Conservation (phyloP, 208 protist species). For the Acanthamoeba culbertsoni region DNA sequence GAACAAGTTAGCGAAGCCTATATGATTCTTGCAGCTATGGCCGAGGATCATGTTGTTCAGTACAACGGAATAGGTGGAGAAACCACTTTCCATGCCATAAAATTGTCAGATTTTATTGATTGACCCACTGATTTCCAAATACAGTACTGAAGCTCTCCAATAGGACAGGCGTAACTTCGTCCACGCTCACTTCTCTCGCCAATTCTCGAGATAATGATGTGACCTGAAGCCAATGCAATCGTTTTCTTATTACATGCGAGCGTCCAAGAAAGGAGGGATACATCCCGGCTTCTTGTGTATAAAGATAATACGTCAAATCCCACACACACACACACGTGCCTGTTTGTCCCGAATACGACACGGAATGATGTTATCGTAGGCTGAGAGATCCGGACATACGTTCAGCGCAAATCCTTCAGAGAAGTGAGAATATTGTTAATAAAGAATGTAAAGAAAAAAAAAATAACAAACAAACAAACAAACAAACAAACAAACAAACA, state of each 20-base stretch:
- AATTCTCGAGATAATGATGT: not conserved
- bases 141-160: not conserved
- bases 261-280: not conserved
- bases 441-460: too few species aligned
- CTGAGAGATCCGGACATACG: not conserved
- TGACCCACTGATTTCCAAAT: slow-evolving; percentile 15
- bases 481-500: too few species aligned
- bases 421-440: too few species aligned
- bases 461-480: too few species aligned
- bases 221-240: not conserved
- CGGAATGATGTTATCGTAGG: not conserved
- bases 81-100: too few species aligned
- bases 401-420: slow-evolving; percentile 23
- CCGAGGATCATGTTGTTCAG: too few species aligned
- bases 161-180: not conserved
- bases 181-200: not conserved
- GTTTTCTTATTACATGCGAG: not conserved
- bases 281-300: too few species aligned
- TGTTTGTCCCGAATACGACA: slow-evolving; percentile 29
- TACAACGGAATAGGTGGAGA: too few species aligned
- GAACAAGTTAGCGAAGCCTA: too few species aligned
- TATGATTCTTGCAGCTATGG: too few species aligned
- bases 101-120: too few species aligned
- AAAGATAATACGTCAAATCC: not conserved
- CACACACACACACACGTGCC: not conserved